phyloP scores from a whole-genome alignment of 768 basidiomycete species.

The Coprinellus micaceus region DNA sequence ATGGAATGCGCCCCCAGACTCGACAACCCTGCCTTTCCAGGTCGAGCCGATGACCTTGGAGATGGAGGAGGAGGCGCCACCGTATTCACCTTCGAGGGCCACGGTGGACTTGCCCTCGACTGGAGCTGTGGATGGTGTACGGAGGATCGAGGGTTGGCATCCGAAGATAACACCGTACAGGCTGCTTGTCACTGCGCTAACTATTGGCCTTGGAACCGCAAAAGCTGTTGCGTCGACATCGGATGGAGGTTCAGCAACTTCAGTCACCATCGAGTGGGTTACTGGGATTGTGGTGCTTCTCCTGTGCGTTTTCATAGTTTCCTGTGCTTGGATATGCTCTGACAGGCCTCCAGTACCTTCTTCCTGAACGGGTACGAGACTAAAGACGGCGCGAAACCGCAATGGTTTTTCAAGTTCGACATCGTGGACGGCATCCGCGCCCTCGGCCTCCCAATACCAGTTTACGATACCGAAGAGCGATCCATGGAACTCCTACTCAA shows the following conservation, averaged over 20 bases:
- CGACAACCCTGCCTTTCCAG: too few species aligned
- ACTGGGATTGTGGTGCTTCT: not conserved
- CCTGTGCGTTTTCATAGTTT: not conserved
- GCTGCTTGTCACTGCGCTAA: not conserved
- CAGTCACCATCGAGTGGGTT: constrained; percentile 2
- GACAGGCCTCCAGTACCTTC: not conserved
- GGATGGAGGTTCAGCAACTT: not conserved
- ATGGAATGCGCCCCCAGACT: too few species aligned
- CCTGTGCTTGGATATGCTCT: not conserved
- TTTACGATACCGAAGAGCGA: constrained; percentile 7
- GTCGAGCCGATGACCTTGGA: too few species aligned
- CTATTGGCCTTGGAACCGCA: not conserved
- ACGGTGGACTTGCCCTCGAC: too few species aligned
- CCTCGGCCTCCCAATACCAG: not conserved
- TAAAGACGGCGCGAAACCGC: not conserved
- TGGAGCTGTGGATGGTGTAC: too few species aligned
- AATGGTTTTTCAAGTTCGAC: constrained; percentile 5
- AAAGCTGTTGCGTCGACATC: not conserved
- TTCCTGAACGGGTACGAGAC: not conserved
- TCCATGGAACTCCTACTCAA: not conserved
- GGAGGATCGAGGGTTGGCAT: not conserved
- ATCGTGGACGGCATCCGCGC: not conserved
- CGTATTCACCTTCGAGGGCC: too few species aligned
- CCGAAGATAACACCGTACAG: constrained; percentile 1
- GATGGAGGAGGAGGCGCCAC: too few species aligned